A percentile compares a stretch with the other conserved stretches of the same genome.
phyloP scores from a whole-genome alignment of 805 yeast genomes.

The Wickerhamiella nectarea region DNA sequence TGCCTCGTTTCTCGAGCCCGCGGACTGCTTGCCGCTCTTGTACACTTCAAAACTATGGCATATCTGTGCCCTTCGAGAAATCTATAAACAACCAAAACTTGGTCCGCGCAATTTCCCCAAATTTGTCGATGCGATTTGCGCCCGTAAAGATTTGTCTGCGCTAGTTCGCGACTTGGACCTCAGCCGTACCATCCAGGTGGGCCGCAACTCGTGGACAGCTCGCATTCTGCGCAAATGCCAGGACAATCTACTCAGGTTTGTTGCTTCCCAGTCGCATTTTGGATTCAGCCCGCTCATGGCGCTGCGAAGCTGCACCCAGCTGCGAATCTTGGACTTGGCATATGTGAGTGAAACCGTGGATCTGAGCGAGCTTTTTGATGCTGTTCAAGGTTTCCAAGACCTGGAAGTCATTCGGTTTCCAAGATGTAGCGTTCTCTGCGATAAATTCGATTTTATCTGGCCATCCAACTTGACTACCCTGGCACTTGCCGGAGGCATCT shows the following conservation, averaged over 20 bases:
- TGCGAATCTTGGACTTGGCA: conserved; percentile 60
- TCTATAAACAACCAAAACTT: conserved; percentile 53
- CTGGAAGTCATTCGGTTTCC: conserved; percentile 77
- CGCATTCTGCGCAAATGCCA: conserved; percentile 69
- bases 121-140: conserved; percentile 58
- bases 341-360: conserved; percentile 85
- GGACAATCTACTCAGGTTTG: conserved; percentile 45
- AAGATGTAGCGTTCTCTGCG: conserved; percentile 65
- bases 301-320: conserved; percentile 50
- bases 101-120: conserved; percentile 51
- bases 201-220: conserved; percentile 82
- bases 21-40: conserved; percentile 32
- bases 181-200: conserved; percentile 71
- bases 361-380: conserved; percentile 59
- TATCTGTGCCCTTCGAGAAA: conserved; percentile 41
- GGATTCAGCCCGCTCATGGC: conserved; percentile 84
- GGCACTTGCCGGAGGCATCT: conserved; percentile 77
- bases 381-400: conserved; percentile 47
- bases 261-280: conserved; percentile 91
- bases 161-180: conserved; percentile 57
- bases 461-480: conserved; percentile 62
- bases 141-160: conserved; percentile 34
- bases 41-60: conserved; percentile 53
- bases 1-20: conserved; percentile 21
- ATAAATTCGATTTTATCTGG: conserved; percentile 46